phyloP scores from a whole-genome alignment of 2,329 filamentous ascomycete species.

The Thielaviopsis populi region DNA sequence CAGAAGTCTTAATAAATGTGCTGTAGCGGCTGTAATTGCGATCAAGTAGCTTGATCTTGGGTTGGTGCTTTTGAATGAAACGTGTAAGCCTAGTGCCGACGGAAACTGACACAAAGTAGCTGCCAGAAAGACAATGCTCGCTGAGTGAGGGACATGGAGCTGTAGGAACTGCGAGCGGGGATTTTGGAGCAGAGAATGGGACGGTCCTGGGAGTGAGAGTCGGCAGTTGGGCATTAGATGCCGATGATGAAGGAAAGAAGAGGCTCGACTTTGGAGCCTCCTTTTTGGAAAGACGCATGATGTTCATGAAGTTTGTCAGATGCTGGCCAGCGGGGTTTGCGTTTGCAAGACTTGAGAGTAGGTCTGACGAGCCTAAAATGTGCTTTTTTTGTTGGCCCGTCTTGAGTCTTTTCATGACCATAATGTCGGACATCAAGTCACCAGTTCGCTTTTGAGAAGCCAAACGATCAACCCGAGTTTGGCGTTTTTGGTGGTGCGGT shows the following conservation, averaged over 20 bases:
- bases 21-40: slow-evolving; percentile 7
- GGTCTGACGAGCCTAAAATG: background rate
- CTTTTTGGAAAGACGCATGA: slow-evolving; percentile 8
- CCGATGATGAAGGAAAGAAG: background rate
- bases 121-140: background rate
- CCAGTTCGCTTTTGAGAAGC: slow-evolving; percentile 8
- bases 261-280: slow-evolving; percentile 7
- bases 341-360: background rate
- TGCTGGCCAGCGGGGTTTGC: slow-evolving; percentile 20
- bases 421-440: slow-evolving; percentile 5
- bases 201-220: background rate
- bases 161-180: background rate
- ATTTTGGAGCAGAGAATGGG: background rate
- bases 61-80: slow-evolving; percentile 9
- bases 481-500: background rate
- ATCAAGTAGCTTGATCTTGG: slow-evolving; percentile 5
- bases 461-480: background rate
- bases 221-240: background rate
- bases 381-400: background rate
- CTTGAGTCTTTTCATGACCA: slow-evolving; percentile 3
- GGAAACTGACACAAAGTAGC: slow-evolving; percentile 12
- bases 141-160: background rate
- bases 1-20: background rate
- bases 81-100: slow-evolving; percentile 10
- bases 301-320: slow-evolving; percentile 20